Evolutionary conservation across 202 grass and related monocot genomes (phyloP), one percentile per base, ranked within the genome.

Genomic region (Carex arenaria): DNA sequence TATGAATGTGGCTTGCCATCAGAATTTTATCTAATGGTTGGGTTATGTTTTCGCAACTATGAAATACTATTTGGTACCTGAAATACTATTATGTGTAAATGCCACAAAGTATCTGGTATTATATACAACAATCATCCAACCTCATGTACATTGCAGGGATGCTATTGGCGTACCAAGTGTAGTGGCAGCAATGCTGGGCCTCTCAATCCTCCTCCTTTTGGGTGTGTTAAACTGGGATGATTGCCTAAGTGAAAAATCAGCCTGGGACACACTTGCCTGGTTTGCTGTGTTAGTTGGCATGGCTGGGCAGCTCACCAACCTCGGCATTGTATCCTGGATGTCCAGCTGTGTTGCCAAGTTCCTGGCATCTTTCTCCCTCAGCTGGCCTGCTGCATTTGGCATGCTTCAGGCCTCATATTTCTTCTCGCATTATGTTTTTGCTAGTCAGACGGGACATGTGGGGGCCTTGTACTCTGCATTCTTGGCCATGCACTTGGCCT

Each of bases 181-280:
- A 85, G 91, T 92, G 67, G 89, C 93, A 28, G 96, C 91, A 51
- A 98, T 98, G 96, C 85, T 98, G 82, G 89, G 96, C 2, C 89
- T 95, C 69, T 98, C 89, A 47, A 88, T 95, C 82, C 96, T 98
- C 82, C 89, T 98, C 59, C 80, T 95, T 64, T 86, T 95, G 1
- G 96, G 93, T 81, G 96, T 98, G 61, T 76, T 98, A 78, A 80
- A 95, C 26, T 98, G 91, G 96, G 89, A 95, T 82, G 96, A 98
- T 72, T 98, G 96, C 86, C 83, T 98, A 67, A 89, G 64, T 77
- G 96, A 98, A 83, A 98, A 95, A 60, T 88, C 95, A 73, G 95
- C 95, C 69, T 98, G 95, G 95, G 95, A 98, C 86, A 98, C 93
- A 38, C 79, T 93, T 34, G 87, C 91, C 67, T 98, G 93, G 96